Conservation (phyloP, 345 rosid species). For the Eucalyptus victrix region DNA sequence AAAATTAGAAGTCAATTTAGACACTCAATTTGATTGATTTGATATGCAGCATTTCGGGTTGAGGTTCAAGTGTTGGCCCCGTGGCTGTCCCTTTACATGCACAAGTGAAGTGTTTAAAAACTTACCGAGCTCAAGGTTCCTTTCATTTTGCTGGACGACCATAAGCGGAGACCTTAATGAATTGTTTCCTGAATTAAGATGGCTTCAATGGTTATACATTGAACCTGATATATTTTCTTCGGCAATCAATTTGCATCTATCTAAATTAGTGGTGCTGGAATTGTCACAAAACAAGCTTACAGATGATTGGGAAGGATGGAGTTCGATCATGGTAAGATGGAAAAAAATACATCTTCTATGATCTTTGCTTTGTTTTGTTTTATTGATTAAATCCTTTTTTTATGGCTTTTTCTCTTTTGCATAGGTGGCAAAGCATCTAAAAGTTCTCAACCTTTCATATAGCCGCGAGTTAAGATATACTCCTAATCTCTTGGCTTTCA, state of each 20-base stretch:
- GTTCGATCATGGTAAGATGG: neutral
- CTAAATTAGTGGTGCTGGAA: neutral
- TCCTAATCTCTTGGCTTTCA: neutral
- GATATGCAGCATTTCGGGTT: no score
- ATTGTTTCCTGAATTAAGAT: neutral
- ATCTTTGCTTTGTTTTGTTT: no score
- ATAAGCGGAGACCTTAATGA: neutral
- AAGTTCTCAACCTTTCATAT: neutral
- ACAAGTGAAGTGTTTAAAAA: neutral
- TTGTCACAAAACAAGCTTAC: neutral
- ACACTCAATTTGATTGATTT: no score
- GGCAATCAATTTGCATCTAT: neutral
- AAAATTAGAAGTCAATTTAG: neutral
- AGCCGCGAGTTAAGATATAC: rapidly evolving
- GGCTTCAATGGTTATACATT: neutral
- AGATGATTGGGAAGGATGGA: neutral
- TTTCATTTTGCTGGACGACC: rapidly evolving
- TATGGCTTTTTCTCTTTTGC: neutral
- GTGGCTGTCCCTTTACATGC: rapidly evolving
- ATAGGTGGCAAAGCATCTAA: neutral
- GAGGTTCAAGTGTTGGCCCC: rapidly evolving
- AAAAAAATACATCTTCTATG: neutral
- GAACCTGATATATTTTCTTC: neutral
- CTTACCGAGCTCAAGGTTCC: neutral
- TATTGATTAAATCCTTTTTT: no score